These are phyloP conservation scores for Heteromeles arbutifolia DNA, from an alignment of 306 rosid genomes.

Conservation along the genomic window DNA sequence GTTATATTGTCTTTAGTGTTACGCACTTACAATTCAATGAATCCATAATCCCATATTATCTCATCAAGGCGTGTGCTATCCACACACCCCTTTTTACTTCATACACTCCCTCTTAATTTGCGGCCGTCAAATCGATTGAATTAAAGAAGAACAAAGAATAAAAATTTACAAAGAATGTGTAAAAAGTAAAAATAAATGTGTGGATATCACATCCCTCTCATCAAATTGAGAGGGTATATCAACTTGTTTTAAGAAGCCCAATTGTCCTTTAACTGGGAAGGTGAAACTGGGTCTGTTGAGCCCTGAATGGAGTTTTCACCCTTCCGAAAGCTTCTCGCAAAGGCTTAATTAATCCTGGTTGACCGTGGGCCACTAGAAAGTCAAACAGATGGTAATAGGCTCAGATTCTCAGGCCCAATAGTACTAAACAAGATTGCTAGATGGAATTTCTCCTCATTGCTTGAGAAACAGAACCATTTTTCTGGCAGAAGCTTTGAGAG, in stretches of 20 bases:
- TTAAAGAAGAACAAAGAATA: no score
- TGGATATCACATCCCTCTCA: no score
- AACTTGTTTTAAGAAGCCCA: neutral
- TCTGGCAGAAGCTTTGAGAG: neutral
- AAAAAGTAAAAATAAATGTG: no score
- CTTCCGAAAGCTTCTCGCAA: neutral
- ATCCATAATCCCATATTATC: no score
- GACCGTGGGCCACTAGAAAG: neutral
- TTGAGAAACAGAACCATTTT: neutral
- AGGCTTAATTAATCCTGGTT: neutral
- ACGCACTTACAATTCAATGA: no score
- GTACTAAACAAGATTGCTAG: neutral
- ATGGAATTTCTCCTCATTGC: neutral
- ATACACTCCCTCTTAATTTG: no score
- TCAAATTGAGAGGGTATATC: no score
- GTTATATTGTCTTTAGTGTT: no score
- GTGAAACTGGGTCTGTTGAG: neutral
- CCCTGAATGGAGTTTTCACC: neutral
- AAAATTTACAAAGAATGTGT: no score
- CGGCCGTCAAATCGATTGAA: no score
- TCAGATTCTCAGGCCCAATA: neutral
- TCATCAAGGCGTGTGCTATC: no score
- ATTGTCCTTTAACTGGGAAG: neutral
- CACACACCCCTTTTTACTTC: no score
- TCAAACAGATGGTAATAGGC: neutral